Evolutionary conservation across 352 stramenopile genomes (phyloP).

Genomic region (Vaucheria bursata): DNA sequence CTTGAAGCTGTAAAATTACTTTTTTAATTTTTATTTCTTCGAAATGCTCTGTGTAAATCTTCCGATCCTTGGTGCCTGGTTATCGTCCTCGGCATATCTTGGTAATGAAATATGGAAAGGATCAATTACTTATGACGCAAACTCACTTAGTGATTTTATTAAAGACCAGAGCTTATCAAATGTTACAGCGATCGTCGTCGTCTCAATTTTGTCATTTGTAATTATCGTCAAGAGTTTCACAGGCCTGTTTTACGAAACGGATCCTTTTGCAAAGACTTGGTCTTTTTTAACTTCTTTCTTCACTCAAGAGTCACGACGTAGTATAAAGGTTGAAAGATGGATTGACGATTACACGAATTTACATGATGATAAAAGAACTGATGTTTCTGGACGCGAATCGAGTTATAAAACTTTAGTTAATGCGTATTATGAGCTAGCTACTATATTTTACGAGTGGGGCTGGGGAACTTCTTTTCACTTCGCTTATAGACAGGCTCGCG

Average conservation of each 20-base stretch:
- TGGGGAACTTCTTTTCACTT: slow-evolving; percentile 74
- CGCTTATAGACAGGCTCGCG: slow-evolving; percentile 56
- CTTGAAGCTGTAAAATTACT: no score
- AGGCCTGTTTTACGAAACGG: slow-evolving; percentile 31
- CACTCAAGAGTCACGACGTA: slow-evolving; percentile 33
- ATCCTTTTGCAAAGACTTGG: slow-evolving; percentile 38
- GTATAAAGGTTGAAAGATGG: slow-evolving; percentile 53
- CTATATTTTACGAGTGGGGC: slow-evolving; percentile 72
- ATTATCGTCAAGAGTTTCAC: slow-evolving; percentile 16
- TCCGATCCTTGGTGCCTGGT: no score
- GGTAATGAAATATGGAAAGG: no score
- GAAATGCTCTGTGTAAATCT: no score
- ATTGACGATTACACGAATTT: slow-evolving; percentile 62
- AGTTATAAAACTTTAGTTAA: slow-evolving; percentile 51
- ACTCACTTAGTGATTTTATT: no score
- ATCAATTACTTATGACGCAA: no score
- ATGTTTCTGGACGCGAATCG: slow-evolving; percentile 30
- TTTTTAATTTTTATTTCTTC: no score
- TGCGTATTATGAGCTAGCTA: slow-evolving; percentile 68
- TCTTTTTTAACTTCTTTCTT: slow-evolving; percentile 37
- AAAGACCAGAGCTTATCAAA: neutral
- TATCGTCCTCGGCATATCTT: no score
- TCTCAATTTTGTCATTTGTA: slow-evolving; percentile 10
- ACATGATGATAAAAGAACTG: slow-evolving; percentile 49
- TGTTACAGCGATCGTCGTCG: neutral